Percentiles rank a stretch among this genome's conserved stretches.
Conservation (phyloP, 139 green algal genomes). For the Nannochloris sp. region DNA sequence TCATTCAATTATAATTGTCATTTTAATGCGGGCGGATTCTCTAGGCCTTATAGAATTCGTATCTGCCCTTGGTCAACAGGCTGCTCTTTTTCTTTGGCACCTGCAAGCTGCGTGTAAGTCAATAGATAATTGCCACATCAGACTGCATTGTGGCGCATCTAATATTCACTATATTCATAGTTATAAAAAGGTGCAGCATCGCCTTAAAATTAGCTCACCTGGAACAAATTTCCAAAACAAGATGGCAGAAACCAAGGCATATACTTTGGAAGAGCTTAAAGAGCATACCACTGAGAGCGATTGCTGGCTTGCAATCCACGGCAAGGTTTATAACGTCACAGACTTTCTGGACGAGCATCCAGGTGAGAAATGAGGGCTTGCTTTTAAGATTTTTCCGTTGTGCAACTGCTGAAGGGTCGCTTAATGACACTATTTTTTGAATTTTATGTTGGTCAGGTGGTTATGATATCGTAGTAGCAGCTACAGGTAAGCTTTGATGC, state of each 20-base stretch:
- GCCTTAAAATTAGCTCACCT: too few relatives aligned
- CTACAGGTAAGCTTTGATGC: constrained; percentile 32
- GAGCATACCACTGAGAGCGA: constrained; percentile 66
- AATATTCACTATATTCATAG: too few relatives aligned
- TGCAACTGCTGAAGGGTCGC: background rate
- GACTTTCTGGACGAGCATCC: constrained; percentile 85
- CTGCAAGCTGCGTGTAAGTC: too few relatives aligned
- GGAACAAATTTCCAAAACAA: too few relatives aligned
- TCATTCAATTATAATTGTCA: too few relatives aligned
- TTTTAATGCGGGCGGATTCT: too few relatives aligned
- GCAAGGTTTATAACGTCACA: constrained; percentile 84
- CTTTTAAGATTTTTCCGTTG: background rate
- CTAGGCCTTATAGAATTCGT: too few relatives aligned
- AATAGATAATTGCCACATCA: too few relatives aligned
- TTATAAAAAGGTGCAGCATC: too few relatives aligned
- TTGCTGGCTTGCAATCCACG: constrained; percentile 75
- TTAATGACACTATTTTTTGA: background rate
- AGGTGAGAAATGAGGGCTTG: constrained; percentile 12
- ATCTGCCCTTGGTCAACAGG: too few relatives aligned
- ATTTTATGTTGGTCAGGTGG: constrained; percentile 12
- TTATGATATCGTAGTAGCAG: constrained; percentile 65
- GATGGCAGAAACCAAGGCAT: constrained; percentile 8
- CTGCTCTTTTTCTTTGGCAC: too few relatives aligned
- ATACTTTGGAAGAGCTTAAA: constrained; percentile 48
- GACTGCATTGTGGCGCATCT: too few relatives aligned